Conservation (phyloP, 192 early-diverging fungal species). For the Backusella luteola region DNA sequence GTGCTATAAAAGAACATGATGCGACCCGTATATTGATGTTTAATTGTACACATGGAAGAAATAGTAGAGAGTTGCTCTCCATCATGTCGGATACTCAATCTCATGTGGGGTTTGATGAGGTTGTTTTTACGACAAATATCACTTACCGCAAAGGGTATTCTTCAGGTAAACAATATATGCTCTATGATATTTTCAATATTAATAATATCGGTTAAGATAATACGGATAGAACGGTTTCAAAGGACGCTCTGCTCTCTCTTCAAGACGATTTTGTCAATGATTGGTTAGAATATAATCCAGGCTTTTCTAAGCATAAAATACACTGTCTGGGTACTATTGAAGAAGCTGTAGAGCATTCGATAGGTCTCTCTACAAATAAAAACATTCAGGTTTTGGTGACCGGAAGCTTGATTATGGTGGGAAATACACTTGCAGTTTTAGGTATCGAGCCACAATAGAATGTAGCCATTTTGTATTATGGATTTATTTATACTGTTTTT, state of each 20-base stretch:
- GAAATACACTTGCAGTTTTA: conserved; percentile 73
- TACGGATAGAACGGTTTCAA: conserved; percentile 63
- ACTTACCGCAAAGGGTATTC: conserved; percentile 38
- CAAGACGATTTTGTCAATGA: conserved; percentile 59
- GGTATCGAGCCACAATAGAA: conserved; percentile 40
- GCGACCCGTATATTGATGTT: conserved; percentile 73
- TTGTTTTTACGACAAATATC: conserved; percentile 83
- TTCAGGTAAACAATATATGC: conserved; percentile 32
- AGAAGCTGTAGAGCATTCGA: conserved; percentile 61
- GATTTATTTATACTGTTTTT: too few species aligned
- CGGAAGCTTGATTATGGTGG: conserved; percentile 91
- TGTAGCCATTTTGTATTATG: background rate
- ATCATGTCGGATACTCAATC: conserved; percentile 50
- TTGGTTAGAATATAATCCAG: conserved; percentile 50
- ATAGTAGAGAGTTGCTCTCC: conserved; percentile 58
- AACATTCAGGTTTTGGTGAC: conserved; percentile 76
- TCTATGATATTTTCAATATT: background rate
- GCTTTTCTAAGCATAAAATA: conserved; percentile 11
- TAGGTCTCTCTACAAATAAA: background rate
- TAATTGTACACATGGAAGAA: conserved; percentile 81
- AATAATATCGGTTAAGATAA: conserved; percentile 44
- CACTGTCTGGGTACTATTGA: conserved; percentile 58
- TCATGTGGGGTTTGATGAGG: conserved; percentile 51
- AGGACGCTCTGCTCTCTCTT: conserved; percentile 56
- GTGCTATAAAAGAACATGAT: conserved; percentile 17